phyloP scores from a whole-genome alignment of 129 eudicot genomes.

The Helichrysum umbraculigerum region DNA sequence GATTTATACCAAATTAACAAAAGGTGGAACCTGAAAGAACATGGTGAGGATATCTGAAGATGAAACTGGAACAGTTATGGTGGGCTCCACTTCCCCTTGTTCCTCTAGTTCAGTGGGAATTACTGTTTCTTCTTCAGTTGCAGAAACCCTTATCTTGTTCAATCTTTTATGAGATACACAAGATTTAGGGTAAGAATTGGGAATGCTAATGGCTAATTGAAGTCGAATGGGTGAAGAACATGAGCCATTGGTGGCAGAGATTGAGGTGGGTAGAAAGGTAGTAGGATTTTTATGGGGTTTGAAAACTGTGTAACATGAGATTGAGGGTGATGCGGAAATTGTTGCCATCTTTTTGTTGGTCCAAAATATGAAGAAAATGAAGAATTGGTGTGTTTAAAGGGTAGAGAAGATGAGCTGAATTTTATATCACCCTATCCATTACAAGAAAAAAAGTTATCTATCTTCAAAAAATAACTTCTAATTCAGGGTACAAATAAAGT shows the following conservation, averaged over 20 bases:
- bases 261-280: constrained; percentile 9
- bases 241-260: not conserved
- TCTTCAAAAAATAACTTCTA: not conserved
- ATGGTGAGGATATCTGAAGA: constrained; percentile 85
- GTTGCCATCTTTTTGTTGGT: constrained; percentile 45
- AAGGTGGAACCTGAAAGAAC: constrained; percentile 62
- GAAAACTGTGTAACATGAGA: constrained; percentile 28
- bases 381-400: not conserved
- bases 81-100: constrained; percentile 46
- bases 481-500: not conserved
- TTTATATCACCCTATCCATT: not conserved
- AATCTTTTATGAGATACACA: constrained; percentile 4
- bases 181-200: constrained; percentile 32
- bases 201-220: constrained; percentile 15
- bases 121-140: constrained; percentile 39
- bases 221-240: constrained; percentile 23
- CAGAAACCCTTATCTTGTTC: constrained; percentile 42
- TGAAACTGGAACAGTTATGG: constrained; percentile 84
- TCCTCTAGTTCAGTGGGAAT: constrained; percentile 41
- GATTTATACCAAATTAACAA: not conserved
- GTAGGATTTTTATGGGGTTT: constrained; percentile 33
- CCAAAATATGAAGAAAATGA: not conserved
- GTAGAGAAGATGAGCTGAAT: not conserved
- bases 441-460: not conserved
- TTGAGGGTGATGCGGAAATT: constrained; percentile 42